Conservation (phyloP, 345 rosid species). For the Lepidium aucheri region DNA sequence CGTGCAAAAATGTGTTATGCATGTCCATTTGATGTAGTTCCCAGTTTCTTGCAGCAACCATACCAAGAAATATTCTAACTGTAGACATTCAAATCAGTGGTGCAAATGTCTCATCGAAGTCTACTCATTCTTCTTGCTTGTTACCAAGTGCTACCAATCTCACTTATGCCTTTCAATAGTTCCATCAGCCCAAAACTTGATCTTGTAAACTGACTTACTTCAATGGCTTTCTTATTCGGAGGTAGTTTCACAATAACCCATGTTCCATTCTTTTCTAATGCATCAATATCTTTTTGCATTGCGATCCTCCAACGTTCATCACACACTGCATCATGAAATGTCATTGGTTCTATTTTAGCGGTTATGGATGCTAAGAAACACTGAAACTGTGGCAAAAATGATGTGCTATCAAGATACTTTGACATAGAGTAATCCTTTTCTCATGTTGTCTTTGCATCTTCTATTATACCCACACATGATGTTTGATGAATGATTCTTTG, state of each 20-base stretch:
- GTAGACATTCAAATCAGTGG: no score
- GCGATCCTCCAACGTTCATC: neutral
- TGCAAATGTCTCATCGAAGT: neutral
- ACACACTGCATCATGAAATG: neutral
- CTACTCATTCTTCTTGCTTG: neutral
- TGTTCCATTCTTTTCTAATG: neutral
- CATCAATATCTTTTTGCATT: neutral
- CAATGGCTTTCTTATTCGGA: neutral
- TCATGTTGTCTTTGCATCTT: no score
- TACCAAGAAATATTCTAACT: no score
- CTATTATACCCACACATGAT: neutral
- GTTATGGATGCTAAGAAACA: neutral
- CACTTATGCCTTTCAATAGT: neutral
- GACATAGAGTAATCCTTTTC: neutral
- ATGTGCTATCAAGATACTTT: neutral
- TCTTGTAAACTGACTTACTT: neutral
- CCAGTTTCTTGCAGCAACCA: no score
- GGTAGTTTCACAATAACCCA: neutral
- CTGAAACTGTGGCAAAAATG: neutral
- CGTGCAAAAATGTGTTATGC: no score
- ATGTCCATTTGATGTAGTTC: no score
- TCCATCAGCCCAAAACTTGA: neutral
- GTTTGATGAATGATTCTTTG: neutral
- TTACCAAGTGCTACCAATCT: neutral
- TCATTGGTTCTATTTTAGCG: neutral